Conservation (phyloP, 2,329 filamentous ascomycete species). For the Ambrosiella xylebori region DNA sequence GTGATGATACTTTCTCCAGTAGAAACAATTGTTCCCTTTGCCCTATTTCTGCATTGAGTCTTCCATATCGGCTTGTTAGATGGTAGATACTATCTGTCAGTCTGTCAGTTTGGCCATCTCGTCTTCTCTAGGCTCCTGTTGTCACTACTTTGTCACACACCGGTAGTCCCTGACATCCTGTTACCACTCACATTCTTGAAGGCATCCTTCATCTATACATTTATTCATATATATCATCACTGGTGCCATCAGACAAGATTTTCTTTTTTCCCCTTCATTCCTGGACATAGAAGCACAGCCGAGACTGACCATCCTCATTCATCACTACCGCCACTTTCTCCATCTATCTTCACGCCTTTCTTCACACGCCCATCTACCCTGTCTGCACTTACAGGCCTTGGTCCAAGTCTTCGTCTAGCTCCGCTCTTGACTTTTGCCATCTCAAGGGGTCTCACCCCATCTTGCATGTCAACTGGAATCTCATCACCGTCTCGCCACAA, state of each 20-base stretch:
- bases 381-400: no score
- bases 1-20: background rate
- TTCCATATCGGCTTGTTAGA: background rate
- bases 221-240: constrained; percentile 12
- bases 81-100: background rate
- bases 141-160: background rate
- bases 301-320: background rate
- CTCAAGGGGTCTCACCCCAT: background rate
- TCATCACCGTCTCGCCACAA: constrained; percentile 11
- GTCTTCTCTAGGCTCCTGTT: background rate
- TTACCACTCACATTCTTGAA: background rate
- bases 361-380: background rate
- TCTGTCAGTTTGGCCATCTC: no score
- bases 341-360: background rate
- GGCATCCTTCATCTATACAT: background rate
- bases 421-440: background rate
- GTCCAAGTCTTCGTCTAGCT: background rate
- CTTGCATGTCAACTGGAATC: constrained; percentile 9
- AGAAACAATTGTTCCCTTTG: background rate
- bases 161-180: background rate
- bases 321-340: background rate
- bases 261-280: constrained; percentile 12
- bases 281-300: constrained; percentile 1
- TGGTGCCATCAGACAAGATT: constrained; percentile 2
- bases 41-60: background rate